Conservation (phyloP, 805 yeast species). For the Blastobotrys peoriensis region DNA sequence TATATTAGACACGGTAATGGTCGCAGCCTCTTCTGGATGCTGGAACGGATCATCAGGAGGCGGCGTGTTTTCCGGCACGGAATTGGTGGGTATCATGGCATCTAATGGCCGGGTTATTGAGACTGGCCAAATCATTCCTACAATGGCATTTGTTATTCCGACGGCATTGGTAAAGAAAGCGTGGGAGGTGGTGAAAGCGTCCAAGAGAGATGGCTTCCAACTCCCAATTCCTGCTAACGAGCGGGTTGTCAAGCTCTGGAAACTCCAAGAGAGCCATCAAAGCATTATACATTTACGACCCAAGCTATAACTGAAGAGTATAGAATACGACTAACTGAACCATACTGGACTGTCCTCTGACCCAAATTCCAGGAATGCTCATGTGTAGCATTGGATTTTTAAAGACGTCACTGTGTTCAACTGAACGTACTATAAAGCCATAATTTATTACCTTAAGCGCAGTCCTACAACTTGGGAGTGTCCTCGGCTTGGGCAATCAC, state of each 20-base stretch:
- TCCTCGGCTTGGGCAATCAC: background rate
- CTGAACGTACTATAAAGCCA: too few species aligned
- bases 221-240: background rate
- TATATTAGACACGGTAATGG: constrained; percentile 18
- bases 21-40: constrained; percentile 30
- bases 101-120: constrained; percentile 30
- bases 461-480: too few species aligned
- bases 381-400: too few species aligned
- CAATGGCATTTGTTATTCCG: constrained; percentile 33
- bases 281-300: background rate
- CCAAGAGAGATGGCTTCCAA: background rate
- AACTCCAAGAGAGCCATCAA: constrained; percentile 4
- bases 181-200: constrained; percentile 10
- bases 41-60: constrained; percentile 38
- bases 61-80: constrained; percentile 23
- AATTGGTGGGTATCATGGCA: constrained; percentile 33
- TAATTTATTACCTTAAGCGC: too few species aligned
- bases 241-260: constrained; percentile 3
- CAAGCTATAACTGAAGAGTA: too few species aligned
- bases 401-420: too few species aligned
- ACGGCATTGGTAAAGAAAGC: constrained; percentile 21
- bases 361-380: too few species aligned
- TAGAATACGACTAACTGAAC: too few species aligned
- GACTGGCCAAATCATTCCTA: constrained; percentile 30
- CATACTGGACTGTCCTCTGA: too few species aligned